Evolutionary conservation across 371 early-diverging fungal genomes (phyloP), one percentile per base, ranked within the genome.

Genomic region (Nematocida major): DNA sequence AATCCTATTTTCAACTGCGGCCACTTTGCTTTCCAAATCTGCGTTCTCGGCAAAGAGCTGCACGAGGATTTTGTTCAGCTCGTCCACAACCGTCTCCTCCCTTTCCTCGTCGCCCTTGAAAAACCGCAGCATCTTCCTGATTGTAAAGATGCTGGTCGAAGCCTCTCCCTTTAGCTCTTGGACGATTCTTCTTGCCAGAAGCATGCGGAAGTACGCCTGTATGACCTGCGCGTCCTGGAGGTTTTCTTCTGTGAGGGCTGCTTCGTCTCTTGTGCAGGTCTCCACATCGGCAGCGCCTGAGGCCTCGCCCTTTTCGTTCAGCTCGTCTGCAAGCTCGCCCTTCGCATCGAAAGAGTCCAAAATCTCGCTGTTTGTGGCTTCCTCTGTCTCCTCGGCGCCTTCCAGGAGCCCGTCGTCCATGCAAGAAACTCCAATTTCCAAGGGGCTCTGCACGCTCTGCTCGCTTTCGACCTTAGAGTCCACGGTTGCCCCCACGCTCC

Each of bases 1-100:
- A 70, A 97, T 94, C 82, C 95, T 94, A 67, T 91, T 89, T 79
- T 97, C 96, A 2, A 95, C 86, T 22, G 90, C 89, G 68, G 88
- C 92, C 24, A 97, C 84, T 43, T 91, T 88, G 0, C 86, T 84
- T 73, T 94, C 93, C 11, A 89, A 83, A 43, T 87, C 86, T 48
- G 89, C 88, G 84, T 93, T 95, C 70, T 94, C 93, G 86, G 87
- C 63, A 88, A 89, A 78, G 40, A 94, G 85, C 39, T 89, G 91
- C 84, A 87, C 80, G n/a, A 81, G 81, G 40, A 81, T 68, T 24
- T 68, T 66, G 47, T 84, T 79, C 13, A 82, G 57, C 22, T 85
- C 80, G 13, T 68, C 77, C 30, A 81, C 76, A 9, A 65, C 47
- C 0, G 43, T 47, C 24, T 76, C 68, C 30, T 67, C 80, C 54